Evolutionary conservation across 108 stramenopile species (phyloP), one percentile per base, ranked within the genome.

Genomic region (Pseudonitzschia multistriata): DNA sequence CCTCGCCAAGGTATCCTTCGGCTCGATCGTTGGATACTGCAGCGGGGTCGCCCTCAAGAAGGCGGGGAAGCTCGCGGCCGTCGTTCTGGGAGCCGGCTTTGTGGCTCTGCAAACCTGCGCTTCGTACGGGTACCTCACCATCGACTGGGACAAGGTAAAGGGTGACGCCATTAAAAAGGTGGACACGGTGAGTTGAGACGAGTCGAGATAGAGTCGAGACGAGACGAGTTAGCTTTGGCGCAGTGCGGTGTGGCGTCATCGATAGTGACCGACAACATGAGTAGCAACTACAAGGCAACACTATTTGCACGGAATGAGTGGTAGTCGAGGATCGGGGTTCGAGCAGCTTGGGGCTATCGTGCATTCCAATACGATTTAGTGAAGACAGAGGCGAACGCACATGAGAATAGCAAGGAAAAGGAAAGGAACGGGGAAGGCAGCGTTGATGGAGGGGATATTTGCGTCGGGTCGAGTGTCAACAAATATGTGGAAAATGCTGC

Each of bases 31-130:
- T 36, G 92, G 92, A 54, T 93, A 81, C 71, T 78, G 87, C 36
- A 74, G 78, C 22, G 92, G 92, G 36, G 80, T 78, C 65, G 85
- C 92, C 0, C 49, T 90, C 62, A 90, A 90, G 55, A 87, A 90
- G 59, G 68, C 85, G 7, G 92, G 92, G 45, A 77, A 75, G 45
- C 82, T 69, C 42, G 84, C 83, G 24, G 87, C 87, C 19, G 62
- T 85, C 49, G 73, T 86, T 1, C 54, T 93, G 19, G 91, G 91
- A 48, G 17, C 83, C 11, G 88, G 87, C 54, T 93, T 90, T 72
- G 53, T 88, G 8, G 71, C 61, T 22, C 27, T 93, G 53, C 92
- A 93, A 68, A 66, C 84, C 0, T 73, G 88, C 37, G 76, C 74
- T 15, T 86, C 83, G 64, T 15, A 72, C 11, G 92, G 92, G 56